These are phyloP conservation scores for Asterella californica DNA, from an alignment of 225 moss, liverwort and hornwort species.

Conservation along the genomic window DNA sequence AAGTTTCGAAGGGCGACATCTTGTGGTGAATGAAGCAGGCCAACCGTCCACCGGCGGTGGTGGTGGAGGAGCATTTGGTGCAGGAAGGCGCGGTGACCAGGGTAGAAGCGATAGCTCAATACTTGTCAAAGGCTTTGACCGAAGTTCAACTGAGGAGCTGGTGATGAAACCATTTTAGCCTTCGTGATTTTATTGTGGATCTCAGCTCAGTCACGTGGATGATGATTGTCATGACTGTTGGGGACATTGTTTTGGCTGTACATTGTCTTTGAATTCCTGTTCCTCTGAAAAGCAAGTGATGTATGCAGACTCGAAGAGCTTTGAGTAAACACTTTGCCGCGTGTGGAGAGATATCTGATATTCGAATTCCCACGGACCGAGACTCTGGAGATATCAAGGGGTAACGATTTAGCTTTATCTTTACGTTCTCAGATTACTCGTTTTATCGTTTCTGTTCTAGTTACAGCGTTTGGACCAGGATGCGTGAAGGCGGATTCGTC, in stretches of 20 bases:
- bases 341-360: slow-evolving; percentile 28
- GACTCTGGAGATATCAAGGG: slow-evolving; percentile 33
- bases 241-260: neutral
- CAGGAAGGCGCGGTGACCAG: slow-evolving; percentile 10
- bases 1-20: slow-evolving; percentile 16
- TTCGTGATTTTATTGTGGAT: neutral
- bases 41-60: slow-evolving; percentile 12
- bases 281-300: neutral
- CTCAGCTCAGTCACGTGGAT: neutral
- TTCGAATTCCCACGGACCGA: slow-evolving; percentile 24
- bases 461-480: neutral
- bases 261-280: neutral
- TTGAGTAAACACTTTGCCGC: slow-evolving; percentile 20
- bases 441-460: neutral
- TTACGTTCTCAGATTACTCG: neutral
- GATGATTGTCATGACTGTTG: neutral
- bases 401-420: slow-evolving; percentile 5
- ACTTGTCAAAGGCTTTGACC: slow-evolving; percentile 71
- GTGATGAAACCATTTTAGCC: slow-evolving; percentile 29
- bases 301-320: slow-evolving; percentile 53
- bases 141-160: slow-evolving; percentile 53
- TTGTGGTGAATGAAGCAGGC: slow-evolving; percentile 35
- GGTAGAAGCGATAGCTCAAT: slow-evolving; percentile 49
- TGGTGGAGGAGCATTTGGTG: slow-evolving; percentile 8
- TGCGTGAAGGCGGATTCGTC: neutral